These are phyloP conservation scores for Plicaturopsis crispa DNA, from an alignment of 768 basidiomycete species.

Conservation along the genomic window DNA sequence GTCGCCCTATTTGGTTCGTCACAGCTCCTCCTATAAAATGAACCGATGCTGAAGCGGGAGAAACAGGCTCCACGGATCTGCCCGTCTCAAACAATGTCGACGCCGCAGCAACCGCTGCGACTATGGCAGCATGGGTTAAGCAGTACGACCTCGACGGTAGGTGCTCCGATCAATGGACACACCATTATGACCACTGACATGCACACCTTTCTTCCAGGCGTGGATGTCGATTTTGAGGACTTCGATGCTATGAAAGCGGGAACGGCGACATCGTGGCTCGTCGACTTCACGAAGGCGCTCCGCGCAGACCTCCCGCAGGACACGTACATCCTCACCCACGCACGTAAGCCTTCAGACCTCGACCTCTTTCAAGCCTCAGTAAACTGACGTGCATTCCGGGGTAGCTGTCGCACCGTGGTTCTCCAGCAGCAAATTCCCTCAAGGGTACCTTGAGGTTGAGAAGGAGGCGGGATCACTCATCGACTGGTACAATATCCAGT, in stretches of 20 bases:
- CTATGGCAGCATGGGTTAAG: conserved; percentile 59
- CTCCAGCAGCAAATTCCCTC: conserved; percentile 32
- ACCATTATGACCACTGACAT: no score
- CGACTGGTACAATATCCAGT: conserved; percentile 59
- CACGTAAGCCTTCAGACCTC: conserved; percentile 29
- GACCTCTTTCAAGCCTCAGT: background rate
- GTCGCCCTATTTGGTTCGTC: conserved; percentile 59
- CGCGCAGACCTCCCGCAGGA: conserved; percentile 38
- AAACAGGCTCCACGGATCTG: conserved; percentile 26
- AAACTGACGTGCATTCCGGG: no score
- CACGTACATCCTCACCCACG: conserved; percentile 46
- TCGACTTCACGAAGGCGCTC: conserved; percentile 44
- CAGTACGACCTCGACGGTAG: conserved; percentile 58
- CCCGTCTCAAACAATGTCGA: conserved; percentile 56
- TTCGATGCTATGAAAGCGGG: conserved; percentile 19
- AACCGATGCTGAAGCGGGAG: no score
- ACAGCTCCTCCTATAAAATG: background rate
- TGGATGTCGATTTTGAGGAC: conserved; percentile 7
- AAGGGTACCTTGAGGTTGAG: conserved; percentile 52
- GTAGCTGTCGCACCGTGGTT: conserved; percentile 45
- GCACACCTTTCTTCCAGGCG: no score
- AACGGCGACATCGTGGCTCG: conserved; percentile 38
- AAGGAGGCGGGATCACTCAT: conserved; percentile 45
- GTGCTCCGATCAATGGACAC: no score
- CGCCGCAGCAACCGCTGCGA: conserved; percentile 52